Percentiles rank a stretch among this genome's conserved stretches.
These are phyloP conservation scores for Amanita pallidorosea DNA, from an alignment of 768 basidiomycete genomes.

Conservation along the genomic window DNA sequence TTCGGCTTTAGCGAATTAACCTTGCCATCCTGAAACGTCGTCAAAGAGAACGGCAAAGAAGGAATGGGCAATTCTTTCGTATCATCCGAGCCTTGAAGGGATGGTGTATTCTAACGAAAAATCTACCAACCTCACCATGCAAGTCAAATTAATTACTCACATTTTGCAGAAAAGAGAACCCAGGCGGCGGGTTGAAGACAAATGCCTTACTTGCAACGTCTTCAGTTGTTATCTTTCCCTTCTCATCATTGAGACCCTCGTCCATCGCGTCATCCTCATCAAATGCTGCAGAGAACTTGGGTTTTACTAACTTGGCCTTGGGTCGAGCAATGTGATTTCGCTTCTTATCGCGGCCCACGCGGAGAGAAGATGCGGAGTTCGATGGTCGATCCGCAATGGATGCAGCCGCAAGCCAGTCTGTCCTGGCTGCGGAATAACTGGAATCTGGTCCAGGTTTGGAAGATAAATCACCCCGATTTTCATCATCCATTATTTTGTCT, in stretches of 20 bases:
- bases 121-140: not conserved
- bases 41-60: slow-evolving; percentile 55
- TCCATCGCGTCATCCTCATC: slow-evolving; percentile 41
- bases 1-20: not conserved
- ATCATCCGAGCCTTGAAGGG: slow-evolving; percentile 25
- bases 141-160: slow-evolving; percentile 24
- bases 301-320: slow-evolving; percentile 26
- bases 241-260: slow-evolving; percentile 25
- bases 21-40: slow-evolving; percentile 5
- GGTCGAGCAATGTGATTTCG: slow-evolving; percentile 58
- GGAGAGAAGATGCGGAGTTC: slow-evolving; percentile 39
- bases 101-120: slow-evolving; percentile 7
- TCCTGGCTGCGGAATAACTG: slow-evolving; percentile 11
- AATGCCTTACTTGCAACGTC: slow-evolving; percentile 47
- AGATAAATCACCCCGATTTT: slow-evolving; percentile 20
- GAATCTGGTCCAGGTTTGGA: slow-evolving; percentile 12
- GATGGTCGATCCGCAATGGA: slow-evolving; percentile 15
- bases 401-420: slow-evolving; percentile 23
- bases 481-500: slow-evolving; percentile 14
- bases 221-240: slow-evolving; percentile 37
- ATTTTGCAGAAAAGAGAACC: slow-evolving; percentile 59
- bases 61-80: slow-evolving; percentile 60
- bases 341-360: slow-evolving; percentile 52
- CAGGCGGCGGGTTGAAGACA: slow-evolving; percentile 46
- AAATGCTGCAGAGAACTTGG: slow-evolving; percentile 59